phyloP scores from a whole-genome alignment of 2,329 filamentous ascomycete genomes.

The Pseudogymnoascus sp. region DNA sequence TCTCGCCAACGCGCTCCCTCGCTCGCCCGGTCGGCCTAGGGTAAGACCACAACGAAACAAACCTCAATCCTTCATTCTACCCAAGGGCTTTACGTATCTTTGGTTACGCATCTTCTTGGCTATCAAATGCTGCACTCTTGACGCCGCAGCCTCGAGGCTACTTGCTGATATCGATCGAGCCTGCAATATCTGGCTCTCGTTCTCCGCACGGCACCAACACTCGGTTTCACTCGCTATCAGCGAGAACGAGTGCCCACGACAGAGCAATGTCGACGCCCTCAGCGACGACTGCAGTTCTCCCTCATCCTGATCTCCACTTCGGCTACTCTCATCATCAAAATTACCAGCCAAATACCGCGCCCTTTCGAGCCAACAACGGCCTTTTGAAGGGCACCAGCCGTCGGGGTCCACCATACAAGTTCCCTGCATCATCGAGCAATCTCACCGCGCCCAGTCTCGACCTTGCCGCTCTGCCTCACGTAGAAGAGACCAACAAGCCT shows the following conservation, averaged over 20 bases:
- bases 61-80: constrained; percentile 2
- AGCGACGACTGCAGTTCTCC: constrained; percentile 64
- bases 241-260: not conserved
- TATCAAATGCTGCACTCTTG: constrained; percentile 1
- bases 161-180: not conserved
- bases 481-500: constrained; percentile 14
- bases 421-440: constrained; percentile 26
- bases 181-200: not conserved
- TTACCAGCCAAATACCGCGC: constrained; percentile 44
- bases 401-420: constrained; percentile 24
- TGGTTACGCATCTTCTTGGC: not conserved
- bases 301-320: constrained; percentile 59
- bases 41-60: constrained; percentile 1
- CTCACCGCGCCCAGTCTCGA: constrained; percentile 19
- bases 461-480: constrained; percentile 20
- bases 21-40: not conserved
- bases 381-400: constrained; percentile 26
- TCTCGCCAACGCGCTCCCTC: constrained; percentile 1
- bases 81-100: not conserved
- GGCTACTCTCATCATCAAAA: constrained; percentile 49
- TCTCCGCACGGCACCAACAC: not conserved
- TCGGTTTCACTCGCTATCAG: constrained; percentile 3
- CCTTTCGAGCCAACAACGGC: constrained; percentile 41
- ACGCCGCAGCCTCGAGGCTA: not conserved
- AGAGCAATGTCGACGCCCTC: constrained; percentile 70